Evolutionary conservation across 2,329 filamentous ascomycete species (phyloP), one percentile per base, ranked within the genome.

Genomic region (Nemania abortiva): DNA sequence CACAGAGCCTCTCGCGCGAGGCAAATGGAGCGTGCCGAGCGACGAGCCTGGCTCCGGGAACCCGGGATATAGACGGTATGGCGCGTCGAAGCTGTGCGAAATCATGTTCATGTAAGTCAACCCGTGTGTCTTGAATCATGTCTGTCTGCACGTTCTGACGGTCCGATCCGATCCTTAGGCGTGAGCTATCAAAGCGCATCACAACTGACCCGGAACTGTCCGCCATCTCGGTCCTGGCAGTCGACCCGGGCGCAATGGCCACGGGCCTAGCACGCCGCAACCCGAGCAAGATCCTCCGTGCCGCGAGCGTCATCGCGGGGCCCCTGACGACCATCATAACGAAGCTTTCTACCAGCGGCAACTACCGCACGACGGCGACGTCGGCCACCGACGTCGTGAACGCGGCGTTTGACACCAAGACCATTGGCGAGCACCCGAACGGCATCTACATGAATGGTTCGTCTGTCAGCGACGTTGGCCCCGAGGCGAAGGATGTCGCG

Each of bases 221-320:
- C 11, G 72, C 74, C 6, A 74, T 82, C 24, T 74, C 72, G 13
- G 66, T 79, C 37, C 66, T 82, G 3, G 75, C 74, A n/a, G 68
- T 81, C 10, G 80, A 82, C 68, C 80, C 80, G 0, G 80, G 80
- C 39, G 73, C 70, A 1, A 79, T 81, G 73, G 53, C 70, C 3
- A 79, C 74, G 1, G 64, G 66, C 6, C 68, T 81, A 6, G 52
- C 74, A 64, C 53, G 71, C 50, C 53, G 66, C 63, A 42, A 68
- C 11, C 2, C 18, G 0, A 65, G 27, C 11, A 63, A 9, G 27
- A 0, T 64, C 15, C 1, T 71, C 5, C 22, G 49, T 13, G 15
- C 20, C 2, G 42, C 59, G 6, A 13, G 72, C 9, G 27, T 39
- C 18, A 11, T 78, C 22, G 50, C 77, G n/a, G 52, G 64, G 2